phyloP scores from a whole-genome alignment of 495 filamentous ascomycete genomes.

The Delitschia confertaspora region DNA sequence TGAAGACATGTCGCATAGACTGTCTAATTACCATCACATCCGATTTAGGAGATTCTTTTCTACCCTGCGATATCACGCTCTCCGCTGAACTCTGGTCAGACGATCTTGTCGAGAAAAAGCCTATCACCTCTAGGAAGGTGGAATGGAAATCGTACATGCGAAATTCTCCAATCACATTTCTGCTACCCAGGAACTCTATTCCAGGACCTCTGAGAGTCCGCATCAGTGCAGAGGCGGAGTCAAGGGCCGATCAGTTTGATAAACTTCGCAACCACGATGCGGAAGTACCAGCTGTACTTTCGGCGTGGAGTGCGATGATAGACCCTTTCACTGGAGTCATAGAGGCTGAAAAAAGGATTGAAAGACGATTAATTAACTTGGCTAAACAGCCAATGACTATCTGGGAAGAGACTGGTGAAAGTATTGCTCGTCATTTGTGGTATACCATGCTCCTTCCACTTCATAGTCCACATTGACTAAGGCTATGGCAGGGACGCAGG shows the following conservation, averaged over 20 bases:
- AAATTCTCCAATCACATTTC: constrained; percentile 38
- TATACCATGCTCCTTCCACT: constrained; percentile 35
- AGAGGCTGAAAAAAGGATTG: constrained; percentile 43
- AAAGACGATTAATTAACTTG: constrained; percentile 41
- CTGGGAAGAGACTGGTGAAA: constrained; percentile 89
- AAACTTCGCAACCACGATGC: constrained; percentile 21
- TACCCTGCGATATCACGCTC: constrained; percentile 54
- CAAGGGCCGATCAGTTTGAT: constrained; percentile 23
- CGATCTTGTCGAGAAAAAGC: constrained; percentile 27
- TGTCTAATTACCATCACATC: constrained; percentile 71
- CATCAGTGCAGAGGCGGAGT: constrained; percentile 24
- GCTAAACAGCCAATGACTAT: constrained; percentile 39
- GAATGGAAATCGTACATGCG: constrained; percentile 50
- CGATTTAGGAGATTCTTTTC: constrained; percentile 80
- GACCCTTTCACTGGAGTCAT: constrained; percentile 30
- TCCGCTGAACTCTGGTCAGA: constrained; percentile 39
- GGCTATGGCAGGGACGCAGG: constrained; percentile 55
- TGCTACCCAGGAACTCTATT: constrained; percentile 14
- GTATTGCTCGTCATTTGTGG: constrained; percentile 93
- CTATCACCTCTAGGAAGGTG: constrained; percentile 40
- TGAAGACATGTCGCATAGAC: constrained; percentile 29
- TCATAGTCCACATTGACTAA: neutral
- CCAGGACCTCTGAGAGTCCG: constrained; percentile 30
- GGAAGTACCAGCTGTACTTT: constrained; percentile 46
- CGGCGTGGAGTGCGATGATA: constrained; percentile 49